Conservation (phyloP, 768 basidiomycete species). For the Agaricus subrufescens region DNA sequence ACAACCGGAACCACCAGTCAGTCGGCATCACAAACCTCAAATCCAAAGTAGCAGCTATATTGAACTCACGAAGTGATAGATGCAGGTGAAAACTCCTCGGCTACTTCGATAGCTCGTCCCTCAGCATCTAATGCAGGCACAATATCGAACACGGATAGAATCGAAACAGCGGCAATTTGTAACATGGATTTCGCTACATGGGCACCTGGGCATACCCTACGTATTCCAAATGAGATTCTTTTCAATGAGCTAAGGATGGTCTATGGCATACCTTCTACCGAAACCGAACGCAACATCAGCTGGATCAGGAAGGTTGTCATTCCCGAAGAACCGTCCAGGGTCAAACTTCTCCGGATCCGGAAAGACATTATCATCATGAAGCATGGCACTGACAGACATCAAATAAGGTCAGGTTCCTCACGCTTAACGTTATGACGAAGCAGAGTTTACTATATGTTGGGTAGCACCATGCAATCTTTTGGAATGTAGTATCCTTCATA, state of each 20-base stretch:
- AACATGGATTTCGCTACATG: not conserved
- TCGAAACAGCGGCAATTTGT: not conserved
- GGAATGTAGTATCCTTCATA: conserved; percentile 39
- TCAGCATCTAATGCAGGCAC: not conserved
- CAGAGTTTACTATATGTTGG: conserved; percentile 37
- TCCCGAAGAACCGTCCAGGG: conserved; percentile 32
- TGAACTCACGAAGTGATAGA: not conserved
- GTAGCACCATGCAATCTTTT: conserved; percentile 39
- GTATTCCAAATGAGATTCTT: not conserved
- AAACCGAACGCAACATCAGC: not conserved
- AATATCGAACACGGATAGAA: not conserved
- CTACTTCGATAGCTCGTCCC: not conserved
- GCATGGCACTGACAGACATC: conserved; percentile 36
- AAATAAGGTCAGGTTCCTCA: not conserved
- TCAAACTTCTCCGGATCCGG: conserved; percentile 44
- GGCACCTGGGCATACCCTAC: not conserved
- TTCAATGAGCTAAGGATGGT: no score
- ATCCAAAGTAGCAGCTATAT: no score
- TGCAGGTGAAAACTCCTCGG: not conserved
- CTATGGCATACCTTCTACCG: not conserved
- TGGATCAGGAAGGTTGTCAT: not conserved
- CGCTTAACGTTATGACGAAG: not conserved
- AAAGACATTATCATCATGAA: conserved; percentile 43
- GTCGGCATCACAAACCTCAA: no score
- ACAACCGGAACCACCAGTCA: not conserved